Evolutionary conservation across 208 protist genomes (phyloP).

Genomic region (Tritrichomonas foetus): DNA sequence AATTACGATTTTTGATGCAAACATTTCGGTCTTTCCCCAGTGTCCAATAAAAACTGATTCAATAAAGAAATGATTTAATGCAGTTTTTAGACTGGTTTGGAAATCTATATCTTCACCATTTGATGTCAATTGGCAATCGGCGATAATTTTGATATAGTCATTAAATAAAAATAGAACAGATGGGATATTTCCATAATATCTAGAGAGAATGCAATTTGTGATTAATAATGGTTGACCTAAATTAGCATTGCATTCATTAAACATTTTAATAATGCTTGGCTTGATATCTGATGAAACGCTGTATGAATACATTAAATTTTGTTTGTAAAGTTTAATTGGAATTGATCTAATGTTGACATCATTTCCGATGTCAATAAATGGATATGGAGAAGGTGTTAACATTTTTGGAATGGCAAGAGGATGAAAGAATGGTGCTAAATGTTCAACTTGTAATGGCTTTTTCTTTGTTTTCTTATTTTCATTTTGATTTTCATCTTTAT

Average conservation of each 20-base stretch:
- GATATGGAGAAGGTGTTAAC: neutral
- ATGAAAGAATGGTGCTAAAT: neutral
- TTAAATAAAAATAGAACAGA: neutral
- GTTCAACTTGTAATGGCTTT: neutral
- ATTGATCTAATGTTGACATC: neutral
- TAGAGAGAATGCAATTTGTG: neutral
- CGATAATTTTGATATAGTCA: neutral
- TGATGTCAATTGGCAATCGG: neutral
- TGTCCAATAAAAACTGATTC: conserved; percentile 25
- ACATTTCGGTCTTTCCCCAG: neutral
- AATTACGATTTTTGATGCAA: neutral
- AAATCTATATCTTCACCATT: neutral
- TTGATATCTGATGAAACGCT: neutral
- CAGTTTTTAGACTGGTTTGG: neutral
- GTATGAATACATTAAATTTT: neutral
- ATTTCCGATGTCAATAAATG: neutral
- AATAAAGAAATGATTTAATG: neutral
- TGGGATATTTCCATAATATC: neutral
- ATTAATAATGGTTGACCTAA: neutral
- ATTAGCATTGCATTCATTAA: neutral
- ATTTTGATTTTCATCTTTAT: no score
- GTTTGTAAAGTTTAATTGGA: neutral
- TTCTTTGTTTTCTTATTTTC: no score
- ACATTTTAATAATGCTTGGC: neutral
- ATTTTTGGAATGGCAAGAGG: neutral